Base-by-base conservation (phyloP, 345 rosid genomes). In the Eutrema japonicum region DNA sequence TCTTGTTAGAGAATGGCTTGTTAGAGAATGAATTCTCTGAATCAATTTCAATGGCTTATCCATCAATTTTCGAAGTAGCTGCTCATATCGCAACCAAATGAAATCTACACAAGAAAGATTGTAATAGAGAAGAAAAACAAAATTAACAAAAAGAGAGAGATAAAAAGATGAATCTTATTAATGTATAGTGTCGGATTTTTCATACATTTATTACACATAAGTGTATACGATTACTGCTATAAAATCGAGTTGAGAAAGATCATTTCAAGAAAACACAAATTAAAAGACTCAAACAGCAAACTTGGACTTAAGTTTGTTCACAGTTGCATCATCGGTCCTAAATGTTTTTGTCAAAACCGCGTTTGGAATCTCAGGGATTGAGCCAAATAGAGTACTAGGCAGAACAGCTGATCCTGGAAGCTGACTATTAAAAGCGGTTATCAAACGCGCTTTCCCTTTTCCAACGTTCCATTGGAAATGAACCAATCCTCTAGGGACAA, bases 391-490 rank as follows among this genome's bases (percentile, higher is more conserved):
- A 32, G 71, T 78, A 6, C 3, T 27, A 3, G 91, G 53, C 42
- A 66, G 37, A 18, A 86, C 14, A 32, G 8, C 88, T 2, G 78
- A 38, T 0, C 96, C 93, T 2, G 96, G 89, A 57, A 85, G 67
- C 37, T 86, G 92, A 49, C 97, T 93, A 71, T 90, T 90, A 82
- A 93, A 90, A 50, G 93, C 81, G 1, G 96, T 83, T 73, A 82
- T 64, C 73, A 84, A 29, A 9, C 81, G 83, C n/a, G 90, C 95
- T 63, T 84, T 86, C 11, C 63, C 83, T 70, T 79, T 51, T 6
- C 97, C 97, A 72, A 85, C 89, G 29, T 92, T 90, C 65, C 73
- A 76, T 52, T 93, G 98, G 75, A 88, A 90, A 79, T 90, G 96
- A 13, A 90, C 85, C 40, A 83, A 78, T 7, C 90, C 96, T 45